Evolutionary conservation across 495 filamentous ascomycete species (phyloP), one percentile per base, ranked within the genome.

Genomic region (Trichocladium uniseriatum): DNA sequence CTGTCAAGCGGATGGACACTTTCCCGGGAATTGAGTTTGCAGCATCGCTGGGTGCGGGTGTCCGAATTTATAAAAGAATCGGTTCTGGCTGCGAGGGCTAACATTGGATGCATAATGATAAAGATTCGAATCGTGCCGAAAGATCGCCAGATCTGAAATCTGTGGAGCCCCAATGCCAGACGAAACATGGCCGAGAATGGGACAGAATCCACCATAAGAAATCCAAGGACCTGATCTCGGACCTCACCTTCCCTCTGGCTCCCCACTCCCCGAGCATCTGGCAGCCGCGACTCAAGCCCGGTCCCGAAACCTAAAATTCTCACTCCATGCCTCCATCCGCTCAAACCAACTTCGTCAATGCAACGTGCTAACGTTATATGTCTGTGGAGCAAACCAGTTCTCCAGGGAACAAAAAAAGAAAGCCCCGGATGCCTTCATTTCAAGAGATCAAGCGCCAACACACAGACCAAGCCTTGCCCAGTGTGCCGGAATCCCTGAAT

Each of bases 401-500:
- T 27, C 8, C 24, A 4, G 24, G 4, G 24, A 27, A 8, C 3
- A 35, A 35, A 15, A 15, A 35, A 4, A 4, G 32, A 35, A 35
- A 14, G 3, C 32, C 10, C 11, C 4, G 10, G 32, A 3, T 13
- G 32, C 32, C 10, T 15, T 35, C 11, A 27, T 27, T 35, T 13
- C 13, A 27, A 27, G 24, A 27, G 24, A 27, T 27, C 3, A 27
- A 27, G 24, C 24, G 24, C 24, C 24, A 10, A 19, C 32, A 10
- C 32, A 14, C 24, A 32, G 24, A 29, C 3, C 39, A 15, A 19
- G 6, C 41, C 8, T 39, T 54, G n/a, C 4, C 24, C 24, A 27
- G 3, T 40, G 49, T 50, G 49, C 44, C 43, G 41, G 14, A 58
- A 55, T 58, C 54, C 49, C 58, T 55, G 52, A 49, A 51, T 19